These are phyloP conservation scores for Pascua sp. DNA, from an alignment of 1,284 basidiomycete genomes.

Conservation along the genomic window DNA sequence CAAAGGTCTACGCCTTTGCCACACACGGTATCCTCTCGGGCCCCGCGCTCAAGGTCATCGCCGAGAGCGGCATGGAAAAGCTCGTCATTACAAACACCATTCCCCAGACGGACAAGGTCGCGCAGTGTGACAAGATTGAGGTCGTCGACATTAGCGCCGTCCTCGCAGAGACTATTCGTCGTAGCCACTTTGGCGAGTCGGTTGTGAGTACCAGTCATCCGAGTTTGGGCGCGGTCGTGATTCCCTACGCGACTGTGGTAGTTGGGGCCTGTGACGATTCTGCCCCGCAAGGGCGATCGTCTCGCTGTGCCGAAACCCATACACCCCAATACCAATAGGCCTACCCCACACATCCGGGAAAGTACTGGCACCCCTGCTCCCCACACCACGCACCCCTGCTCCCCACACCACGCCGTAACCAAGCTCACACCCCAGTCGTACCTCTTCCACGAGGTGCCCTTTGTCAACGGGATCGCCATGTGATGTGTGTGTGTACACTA, in stretches of 20 bases:
- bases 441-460: conserved; percentile 52
- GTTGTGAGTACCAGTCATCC: conserved; percentile 42
- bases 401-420: background rate
- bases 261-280: background rate
- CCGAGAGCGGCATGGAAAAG: conserved; percentile 79
- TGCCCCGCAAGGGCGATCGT: too few relatives aligned
- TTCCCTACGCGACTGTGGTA: background rate
- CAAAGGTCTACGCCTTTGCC: conserved; percentile 84
- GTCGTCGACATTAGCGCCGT: conserved; percentile 94
- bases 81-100: conserved; percentile 98
- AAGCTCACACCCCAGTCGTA: conserved; percentile 36
- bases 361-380: too few relatives aligned
- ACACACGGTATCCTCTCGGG: conserved; percentile 97
- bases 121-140: conserved; percentile 79
- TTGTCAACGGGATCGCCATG: conserved; percentile 25
- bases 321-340: background rate
- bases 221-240: background rate
- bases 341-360: background rate
- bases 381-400: too few relatives aligned
- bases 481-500: background rate
- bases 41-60: conserved; percentile 70
- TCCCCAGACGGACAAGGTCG: conserved; percentile 78
- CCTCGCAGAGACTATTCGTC: conserved; percentile 91
- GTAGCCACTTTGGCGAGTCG: conserved; percentile 57
- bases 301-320: too few relatives aligned